Percentiles rank a stretch among this genome's conserved stretches.
These are phyloP conservation scores for Dimocarpus longan DNA, from an alignment of 345 rosid genomes.

Conservation along the genomic window DNA sequence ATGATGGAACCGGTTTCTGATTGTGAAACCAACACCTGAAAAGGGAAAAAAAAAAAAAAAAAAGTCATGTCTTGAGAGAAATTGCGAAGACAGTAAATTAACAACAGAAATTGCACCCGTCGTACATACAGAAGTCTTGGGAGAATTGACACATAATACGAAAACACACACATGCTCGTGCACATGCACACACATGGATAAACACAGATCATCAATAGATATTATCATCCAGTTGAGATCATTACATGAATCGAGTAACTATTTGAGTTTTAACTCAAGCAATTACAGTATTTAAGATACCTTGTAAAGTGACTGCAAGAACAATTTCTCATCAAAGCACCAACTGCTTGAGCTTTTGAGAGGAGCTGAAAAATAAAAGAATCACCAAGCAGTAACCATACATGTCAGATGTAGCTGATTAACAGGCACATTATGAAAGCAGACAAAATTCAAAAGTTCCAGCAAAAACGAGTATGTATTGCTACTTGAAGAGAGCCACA, in stretches of 20 bases:
- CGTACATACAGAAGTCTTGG: background rate
- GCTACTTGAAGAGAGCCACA: background rate
- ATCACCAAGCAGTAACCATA: constrained; percentile 14
- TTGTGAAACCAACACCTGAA: constrained; percentile 69
- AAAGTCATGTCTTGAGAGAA: background rate
- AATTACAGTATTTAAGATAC: constrained; percentile 38
- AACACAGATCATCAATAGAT: background rate
- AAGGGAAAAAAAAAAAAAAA: background rate
- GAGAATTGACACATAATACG: background rate
- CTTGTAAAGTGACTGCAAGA: constrained; percentile 87
- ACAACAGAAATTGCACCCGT: constrained; percentile 1
- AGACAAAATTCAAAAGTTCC: background rate
- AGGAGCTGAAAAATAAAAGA: constrained; percentile 40
- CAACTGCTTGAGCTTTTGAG: constrained; percentile 59
- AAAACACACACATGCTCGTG: background rate
- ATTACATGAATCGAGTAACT: background rate
- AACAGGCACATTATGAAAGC: background rate
- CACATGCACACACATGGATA: background rate
- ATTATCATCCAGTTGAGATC: background rate
- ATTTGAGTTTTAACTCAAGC: background rate
- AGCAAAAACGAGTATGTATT: background rate
- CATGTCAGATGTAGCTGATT: background rate
- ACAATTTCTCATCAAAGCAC: constrained; percentile 81
- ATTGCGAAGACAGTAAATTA: background rate
- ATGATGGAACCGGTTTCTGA: constrained; percentile 64